phyloP scores from a whole-genome alignment of 2,329 filamentous ascomycete genomes.

The Macrophomina pseudophaseolina region DNA sequence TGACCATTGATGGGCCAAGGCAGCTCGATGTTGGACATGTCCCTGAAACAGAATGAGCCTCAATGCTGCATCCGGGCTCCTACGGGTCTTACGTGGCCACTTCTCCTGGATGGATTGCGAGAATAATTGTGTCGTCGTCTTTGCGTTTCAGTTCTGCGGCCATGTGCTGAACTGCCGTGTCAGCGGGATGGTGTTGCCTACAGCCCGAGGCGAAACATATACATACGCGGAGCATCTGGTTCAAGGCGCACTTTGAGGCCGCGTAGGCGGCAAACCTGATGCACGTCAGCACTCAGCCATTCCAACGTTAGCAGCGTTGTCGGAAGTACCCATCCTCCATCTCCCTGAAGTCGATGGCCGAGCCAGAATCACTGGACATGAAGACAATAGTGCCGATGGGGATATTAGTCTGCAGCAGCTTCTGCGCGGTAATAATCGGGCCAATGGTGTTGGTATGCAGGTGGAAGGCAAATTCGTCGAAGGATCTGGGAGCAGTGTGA shows the following conservation, averaged over 20 bases:
- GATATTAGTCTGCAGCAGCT: constrained; percentile 54
- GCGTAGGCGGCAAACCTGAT: constrained; percentile 61
- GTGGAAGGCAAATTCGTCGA: constrained; percentile 59
- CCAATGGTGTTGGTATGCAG: constrained; percentile 63
- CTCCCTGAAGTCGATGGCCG: constrained; percentile 56
- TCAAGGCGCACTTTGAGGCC: constrained; percentile 62
- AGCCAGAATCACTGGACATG: constrained; percentile 64
- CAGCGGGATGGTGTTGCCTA: background rate
- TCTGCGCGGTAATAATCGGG: constrained; percentile 62
- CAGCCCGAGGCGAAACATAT: background rate
- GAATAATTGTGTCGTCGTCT: constrained; percentile 54
- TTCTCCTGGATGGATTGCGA: constrained; percentile 64
- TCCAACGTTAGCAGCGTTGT: constrained; percentile 11
- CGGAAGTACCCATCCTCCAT: constrained; percentile 56
- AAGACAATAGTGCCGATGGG: constrained; percentile 59
- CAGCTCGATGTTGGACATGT: constrained; percentile 60
- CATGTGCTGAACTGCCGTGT: constrained; percentile 49
- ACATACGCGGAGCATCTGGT: constrained; percentile 55
- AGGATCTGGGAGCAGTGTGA: constrained; percentile 48
- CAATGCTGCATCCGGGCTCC: background rate
- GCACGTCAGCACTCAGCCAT: background rate
- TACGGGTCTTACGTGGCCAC: constrained; percentile 53
- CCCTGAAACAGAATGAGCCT: constrained; percentile 37
- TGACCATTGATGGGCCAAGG: constrained; percentile 60
- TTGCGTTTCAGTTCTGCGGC: constrained; percentile 60